These are phyloP conservation scores for Zygoascus biomembranicola DNA, from an alignment of 805 yeast genomes.

Conservation along the genomic window DNA sequence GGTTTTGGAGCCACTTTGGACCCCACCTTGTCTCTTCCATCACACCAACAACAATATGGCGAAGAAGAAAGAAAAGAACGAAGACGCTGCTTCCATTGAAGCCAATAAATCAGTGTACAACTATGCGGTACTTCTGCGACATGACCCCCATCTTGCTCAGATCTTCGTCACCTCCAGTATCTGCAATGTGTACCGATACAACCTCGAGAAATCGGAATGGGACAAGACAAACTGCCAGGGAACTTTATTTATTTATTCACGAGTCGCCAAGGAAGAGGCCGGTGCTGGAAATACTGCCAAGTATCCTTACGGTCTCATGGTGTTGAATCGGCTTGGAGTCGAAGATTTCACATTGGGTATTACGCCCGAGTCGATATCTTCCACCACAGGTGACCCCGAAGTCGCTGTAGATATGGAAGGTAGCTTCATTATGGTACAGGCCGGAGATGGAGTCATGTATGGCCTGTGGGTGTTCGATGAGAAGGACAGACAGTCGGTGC, in stretches of 20 bases:
- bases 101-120: constrained; percentile 21
- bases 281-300: constrained; percentile 17
- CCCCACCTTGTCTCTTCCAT: neutral
- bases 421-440: constrained; percentile 29
- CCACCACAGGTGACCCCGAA: constrained; percentile 17
- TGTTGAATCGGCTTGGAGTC: constrained; percentile 27
- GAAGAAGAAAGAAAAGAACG: neutral
- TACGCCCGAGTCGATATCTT: constrained; percentile 21
- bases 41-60: neutral
- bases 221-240: constrained; percentile 33
- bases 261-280: constrained; percentile 14
- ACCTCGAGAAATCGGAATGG: constrained; percentile 28
- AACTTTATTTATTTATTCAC: constrained; percentile 31
- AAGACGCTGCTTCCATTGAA: neutral
- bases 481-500: constrained; percentile 23
- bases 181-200: constrained; percentile 33
- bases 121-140: constrained; percentile 26
- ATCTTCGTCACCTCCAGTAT: constrained; percentile 31
- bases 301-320: constrained; percentile 30
- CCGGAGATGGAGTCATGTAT: constrained; percentile 26
- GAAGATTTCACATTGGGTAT: constrained; percentile 30
- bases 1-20: no score
- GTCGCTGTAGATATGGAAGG: constrained; percentile 29
- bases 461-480: constrained; percentile 33
- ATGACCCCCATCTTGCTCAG: constrained; percentile 30